These are phyloP conservation scores for Perkinsus marinus DNA, from an alignment of 169 alveolate species.

Conservation along the genomic window DNA sequence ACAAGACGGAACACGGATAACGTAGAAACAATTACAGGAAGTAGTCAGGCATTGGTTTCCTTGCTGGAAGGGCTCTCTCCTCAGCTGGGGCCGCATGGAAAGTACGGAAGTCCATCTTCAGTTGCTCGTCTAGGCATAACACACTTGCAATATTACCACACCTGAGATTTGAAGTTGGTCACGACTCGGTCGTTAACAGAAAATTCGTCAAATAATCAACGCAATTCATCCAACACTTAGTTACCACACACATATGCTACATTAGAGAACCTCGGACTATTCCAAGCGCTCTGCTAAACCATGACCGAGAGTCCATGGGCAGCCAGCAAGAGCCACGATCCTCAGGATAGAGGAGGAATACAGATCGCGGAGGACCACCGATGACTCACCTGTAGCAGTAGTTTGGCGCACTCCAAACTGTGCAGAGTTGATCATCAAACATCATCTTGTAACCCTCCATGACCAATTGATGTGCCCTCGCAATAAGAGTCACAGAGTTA, in stretches of 20 bases:
- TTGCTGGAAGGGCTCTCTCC: slow-evolving; percentile 12
- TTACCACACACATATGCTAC: no score
- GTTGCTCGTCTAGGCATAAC: slow-evolving; percentile 81
- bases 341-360: no score
- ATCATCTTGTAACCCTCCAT: slow-evolving; percentile 98
- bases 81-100: slow-evolving; percentile 70
- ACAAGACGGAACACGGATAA: neutral
- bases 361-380: no score
- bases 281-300: no score
- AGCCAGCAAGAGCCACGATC: no score
- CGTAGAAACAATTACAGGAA: neutral
- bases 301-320: no score
- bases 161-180: no score
- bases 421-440: slow-evolving; percentile 84
- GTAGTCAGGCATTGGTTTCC: neutral
- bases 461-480: slow-evolving; percentile 99
- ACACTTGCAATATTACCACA: slow-evolving; percentile 86
- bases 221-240: no score
- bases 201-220: no score
- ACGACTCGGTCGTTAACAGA: no score
- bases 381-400: slow-evolving; percentile 95
- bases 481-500: slow-evolving; percentile 85
- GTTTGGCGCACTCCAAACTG: slow-evolving; percentile 97
- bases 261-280: no score
- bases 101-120: slow-evolving; percentile 61